Percentiles rank a stretch among this genome's conserved stretches.
phyloP scores from a whole-genome alignment of 805 yeast genomes.

The Candida arabinofermentans region DNA sequence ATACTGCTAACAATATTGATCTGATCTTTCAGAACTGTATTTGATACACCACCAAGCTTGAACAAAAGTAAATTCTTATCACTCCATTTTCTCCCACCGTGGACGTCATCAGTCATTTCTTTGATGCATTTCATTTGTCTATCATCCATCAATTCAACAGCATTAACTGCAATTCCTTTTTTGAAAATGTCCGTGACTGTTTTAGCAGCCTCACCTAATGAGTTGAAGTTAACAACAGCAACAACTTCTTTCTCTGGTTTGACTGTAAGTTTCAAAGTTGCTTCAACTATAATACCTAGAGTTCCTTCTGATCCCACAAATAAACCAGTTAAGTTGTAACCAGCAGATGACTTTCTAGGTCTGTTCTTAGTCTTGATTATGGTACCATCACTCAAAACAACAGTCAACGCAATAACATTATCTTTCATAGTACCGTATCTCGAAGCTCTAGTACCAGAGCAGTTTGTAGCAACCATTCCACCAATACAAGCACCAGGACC shows the following conservation, averaged over 20 bases:
- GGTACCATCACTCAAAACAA: constrained; percentile 79
- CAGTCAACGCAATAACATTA: constrained; percentile 62
- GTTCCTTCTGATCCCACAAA: constrained; percentile 78
- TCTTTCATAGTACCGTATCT: constrained; percentile 80
- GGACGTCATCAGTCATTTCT: constrained; percentile 32
- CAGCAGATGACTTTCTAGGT: constrained; percentile 77
- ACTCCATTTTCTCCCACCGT: constrained; percentile 21
- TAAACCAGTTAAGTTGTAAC: constrained; percentile 69
- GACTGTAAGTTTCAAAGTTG: constrained; percentile 64
- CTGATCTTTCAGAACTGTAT: constrained; percentile 37
- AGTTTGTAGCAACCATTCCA: constrained; percentile 74
- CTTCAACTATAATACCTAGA: constrained; percentile 69
- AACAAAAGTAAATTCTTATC: constrained; percentile 42
- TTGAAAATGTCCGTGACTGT: constrained; percentile 60
- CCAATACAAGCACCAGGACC: constrained; percentile 82
- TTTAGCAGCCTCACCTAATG: constrained; percentile 62
- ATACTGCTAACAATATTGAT: constrained; percentile 45
- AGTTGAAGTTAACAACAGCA: constrained; percentile 62
- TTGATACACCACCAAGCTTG: constrained; percentile 52
- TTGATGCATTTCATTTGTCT: constrained; percentile 66
- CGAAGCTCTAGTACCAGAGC: constrained; percentile 79
- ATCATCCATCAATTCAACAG: constrained; percentile 68
- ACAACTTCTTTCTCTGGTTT: constrained; percentile 62
- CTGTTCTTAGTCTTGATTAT: constrained; percentile 68
- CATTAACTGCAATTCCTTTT: constrained; percentile 61